A percentile compares a stretch with the other conserved stretches of the same genome.
Evolutionary conservation across 177 flowering plant species (phyloP).

Genomic region (Telopea speciosissima): DNA sequence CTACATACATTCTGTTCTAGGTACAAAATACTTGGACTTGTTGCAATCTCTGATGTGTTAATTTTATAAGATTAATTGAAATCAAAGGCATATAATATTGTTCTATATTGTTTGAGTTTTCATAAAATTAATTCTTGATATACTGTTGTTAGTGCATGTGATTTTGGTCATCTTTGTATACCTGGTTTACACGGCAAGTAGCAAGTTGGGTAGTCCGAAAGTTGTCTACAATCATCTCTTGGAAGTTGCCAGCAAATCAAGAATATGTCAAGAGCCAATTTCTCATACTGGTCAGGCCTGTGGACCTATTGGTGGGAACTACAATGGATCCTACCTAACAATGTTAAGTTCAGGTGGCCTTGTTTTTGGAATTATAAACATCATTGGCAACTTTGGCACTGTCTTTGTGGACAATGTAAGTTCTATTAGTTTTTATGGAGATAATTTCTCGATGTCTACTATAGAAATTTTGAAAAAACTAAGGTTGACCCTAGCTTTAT

Average conservation of each 20-base stretch:
- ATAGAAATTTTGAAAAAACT: too few relatives aligned
- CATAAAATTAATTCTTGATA: constrained; percentile 1
- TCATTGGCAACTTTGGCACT: constrained; percentile 92
- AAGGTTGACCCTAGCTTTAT: too few relatives aligned
- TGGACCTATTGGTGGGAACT: constrained; percentile 76
- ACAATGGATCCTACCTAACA: constrained; percentile 79
- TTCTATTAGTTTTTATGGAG: background rate
- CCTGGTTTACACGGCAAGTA: constrained; percentile 75
- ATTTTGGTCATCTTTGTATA: constrained; percentile 83
- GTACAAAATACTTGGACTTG: constrained; percentile 26
- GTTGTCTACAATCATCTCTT: constrained; percentile 52
- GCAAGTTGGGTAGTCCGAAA: constrained; percentile 81
- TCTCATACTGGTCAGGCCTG: constrained; percentile 81
- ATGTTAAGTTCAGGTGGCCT: constrained; percentile 95
- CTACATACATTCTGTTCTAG: constrained; percentile 90
- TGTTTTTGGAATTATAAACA: constrained; percentile 86
- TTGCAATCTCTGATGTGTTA: background rate
- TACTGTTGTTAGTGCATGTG: constrained; percentile 61
- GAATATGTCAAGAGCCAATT: constrained; percentile 62
- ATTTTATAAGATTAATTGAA: too few relatives aligned
- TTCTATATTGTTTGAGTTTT: background rate
- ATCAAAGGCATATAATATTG: background rate
- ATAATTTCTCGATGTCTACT: too few relatives aligned
- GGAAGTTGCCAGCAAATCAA: constrained; percentile 63
- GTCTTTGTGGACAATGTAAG: constrained; percentile 94